Conservation (phyloP, 805 yeast species). For the Hanseniaspora taiwanica region DNA sequence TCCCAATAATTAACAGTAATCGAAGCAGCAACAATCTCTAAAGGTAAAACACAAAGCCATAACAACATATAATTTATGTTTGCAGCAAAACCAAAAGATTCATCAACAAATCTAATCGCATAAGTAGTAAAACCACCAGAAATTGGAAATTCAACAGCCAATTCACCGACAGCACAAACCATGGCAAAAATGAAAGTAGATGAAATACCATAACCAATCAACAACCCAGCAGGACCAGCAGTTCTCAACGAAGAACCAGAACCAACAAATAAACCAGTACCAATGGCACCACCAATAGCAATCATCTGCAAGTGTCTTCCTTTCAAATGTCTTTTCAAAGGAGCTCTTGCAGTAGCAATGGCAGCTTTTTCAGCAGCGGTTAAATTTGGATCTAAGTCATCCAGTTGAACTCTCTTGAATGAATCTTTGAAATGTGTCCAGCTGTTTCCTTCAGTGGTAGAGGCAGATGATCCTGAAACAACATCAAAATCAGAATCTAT, state of each 20-base stretch:
- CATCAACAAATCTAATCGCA: slow-evolving; percentile 45
- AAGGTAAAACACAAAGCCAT: slow-evolving; percentile 38
- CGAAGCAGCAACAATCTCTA: slow-evolving; percentile 41
- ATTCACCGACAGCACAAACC: slow-evolving; percentile 49
- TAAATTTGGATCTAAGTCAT: slow-evolving; percentile 26
- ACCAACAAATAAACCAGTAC: slow-evolving; percentile 67
- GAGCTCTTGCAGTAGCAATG: slow-evolving; percentile 36
- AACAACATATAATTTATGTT: slow-evolving; percentile 44
- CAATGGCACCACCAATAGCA: slow-evolving; percentile 60
- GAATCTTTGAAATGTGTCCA: slow-evolving; percentile 38
- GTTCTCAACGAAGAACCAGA: slow-evolving; percentile 47
- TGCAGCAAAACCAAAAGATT: slow-evolving; percentile 49
- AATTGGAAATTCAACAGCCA: slow-evolving; percentile 47
- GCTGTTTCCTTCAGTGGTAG: no score
- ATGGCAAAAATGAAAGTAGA: slow-evolving; percentile 46
- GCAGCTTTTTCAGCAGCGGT: slow-evolving; percentile 35
- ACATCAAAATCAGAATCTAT: no score
- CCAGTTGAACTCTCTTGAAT: slow-evolving; percentile 28
- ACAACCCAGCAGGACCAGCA: slow-evolving; percentile 55
- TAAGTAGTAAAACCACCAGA: slow-evolving; percentile 53
- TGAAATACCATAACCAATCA: slow-evolving; percentile 40
- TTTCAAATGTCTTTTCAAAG: slow-evolving; percentile 40
- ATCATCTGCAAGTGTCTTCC: slow-evolving; percentile 49
- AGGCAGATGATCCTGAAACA: no score
- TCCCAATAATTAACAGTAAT: slow-evolving; percentile 42